Percentiles rank a stretch among this genome's conserved stretches.
phyloP scores from a whole-genome alignment of 495 filamentous ascomycete genomes.

The Parmelia sp. region DNA sequence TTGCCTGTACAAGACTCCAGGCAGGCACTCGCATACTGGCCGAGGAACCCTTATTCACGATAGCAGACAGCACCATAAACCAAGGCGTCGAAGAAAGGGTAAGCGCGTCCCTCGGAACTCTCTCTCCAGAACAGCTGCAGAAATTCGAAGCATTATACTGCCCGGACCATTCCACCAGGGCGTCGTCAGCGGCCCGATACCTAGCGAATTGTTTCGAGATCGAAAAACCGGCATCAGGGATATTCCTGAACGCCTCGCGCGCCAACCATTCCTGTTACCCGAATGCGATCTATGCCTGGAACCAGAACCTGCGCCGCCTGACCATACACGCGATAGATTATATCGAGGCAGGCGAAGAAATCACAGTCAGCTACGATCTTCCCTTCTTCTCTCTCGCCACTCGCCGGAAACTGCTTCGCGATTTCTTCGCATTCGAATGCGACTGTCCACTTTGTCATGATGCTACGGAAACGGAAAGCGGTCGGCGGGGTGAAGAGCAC shows the following conservation, averaged over 20 bases:
- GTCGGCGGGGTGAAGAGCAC: background rate
- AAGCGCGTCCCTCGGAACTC: background rate
- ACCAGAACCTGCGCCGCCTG: background rate
- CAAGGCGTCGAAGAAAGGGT: background rate
- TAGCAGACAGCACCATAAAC: background rate
- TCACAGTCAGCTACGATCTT: background rate
- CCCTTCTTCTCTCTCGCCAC: background rate
- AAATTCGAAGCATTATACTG: background rate
- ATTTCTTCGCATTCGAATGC: background rate
- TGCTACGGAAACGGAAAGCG: background rate
- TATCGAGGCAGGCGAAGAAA: background rate
- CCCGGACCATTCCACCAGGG: background rate
- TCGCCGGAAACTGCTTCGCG: background rate
- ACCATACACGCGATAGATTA: background rate
- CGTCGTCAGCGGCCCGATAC: background rate
- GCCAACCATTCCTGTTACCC: background rate
- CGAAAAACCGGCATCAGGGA: background rate
- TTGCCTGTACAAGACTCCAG: background rate
- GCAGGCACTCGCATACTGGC: background rate
- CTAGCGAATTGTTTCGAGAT: background rate
- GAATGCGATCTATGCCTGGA: background rate
- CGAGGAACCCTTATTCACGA: background rate
- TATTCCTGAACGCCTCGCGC: background rate
- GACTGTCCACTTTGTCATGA: background rate
- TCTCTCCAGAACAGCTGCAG: background rate